These are phyloP conservation scores for Leishmania guyanensis DNA, from an alignment of 208 protist species.

Conservation along the genomic window DNA sequence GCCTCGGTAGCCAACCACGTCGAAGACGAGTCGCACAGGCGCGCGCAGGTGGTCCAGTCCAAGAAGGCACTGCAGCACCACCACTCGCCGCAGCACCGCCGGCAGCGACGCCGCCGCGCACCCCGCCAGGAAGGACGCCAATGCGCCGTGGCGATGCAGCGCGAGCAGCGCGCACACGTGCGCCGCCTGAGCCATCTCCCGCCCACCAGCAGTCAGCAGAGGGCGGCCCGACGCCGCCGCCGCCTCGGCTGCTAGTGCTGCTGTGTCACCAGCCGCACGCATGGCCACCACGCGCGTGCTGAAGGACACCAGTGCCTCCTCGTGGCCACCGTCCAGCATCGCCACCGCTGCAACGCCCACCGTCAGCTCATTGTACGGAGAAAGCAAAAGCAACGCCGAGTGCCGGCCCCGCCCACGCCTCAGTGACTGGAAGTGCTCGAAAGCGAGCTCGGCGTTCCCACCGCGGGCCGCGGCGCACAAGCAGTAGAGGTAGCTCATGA, in stretches of 20 bases:
- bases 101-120: slow-evolving; percentile 8
- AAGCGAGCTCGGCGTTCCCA: slow-evolving; percentile 34
- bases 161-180: slow-evolving; percentile 10
- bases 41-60: slow-evolving; percentile 62
- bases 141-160: not conserved
- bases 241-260: not conserved
- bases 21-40: slow-evolving; percentile 66
- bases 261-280: slow-evolving; percentile 21
- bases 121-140: not conserved
- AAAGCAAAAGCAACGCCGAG: slow-evolving; percentile 10
- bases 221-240: slow-evolving; percentile 11
- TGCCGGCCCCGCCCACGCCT: slow-evolving; percentile 20
- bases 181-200: slow-evolving; percentile 26
- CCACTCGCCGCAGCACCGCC: slow-evolving; percentile 28
- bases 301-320: slow-evolving; percentile 37
- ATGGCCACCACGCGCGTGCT: slow-evolving; percentile 20
- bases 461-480: slow-evolving; percentile 63
- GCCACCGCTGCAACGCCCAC: slow-evolving; percentile 65
- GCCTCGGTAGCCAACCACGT: slow-evolving; percentile 38
- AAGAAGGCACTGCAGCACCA: slow-evolving; percentile 52
- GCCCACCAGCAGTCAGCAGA: slow-evolving; percentile 14
- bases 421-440: slow-evolving; percentile 28
- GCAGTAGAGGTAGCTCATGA: slow-evolving; percentile 84
- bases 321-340: slow-evolving; percentile 63
- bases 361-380: slow-evolving; percentile 67